A percentile compares a stretch with the other conserved stretches of the same genome.
Conservation (phyloP, 345 rosid species). For the Eucalyptus microcorys region DNA sequence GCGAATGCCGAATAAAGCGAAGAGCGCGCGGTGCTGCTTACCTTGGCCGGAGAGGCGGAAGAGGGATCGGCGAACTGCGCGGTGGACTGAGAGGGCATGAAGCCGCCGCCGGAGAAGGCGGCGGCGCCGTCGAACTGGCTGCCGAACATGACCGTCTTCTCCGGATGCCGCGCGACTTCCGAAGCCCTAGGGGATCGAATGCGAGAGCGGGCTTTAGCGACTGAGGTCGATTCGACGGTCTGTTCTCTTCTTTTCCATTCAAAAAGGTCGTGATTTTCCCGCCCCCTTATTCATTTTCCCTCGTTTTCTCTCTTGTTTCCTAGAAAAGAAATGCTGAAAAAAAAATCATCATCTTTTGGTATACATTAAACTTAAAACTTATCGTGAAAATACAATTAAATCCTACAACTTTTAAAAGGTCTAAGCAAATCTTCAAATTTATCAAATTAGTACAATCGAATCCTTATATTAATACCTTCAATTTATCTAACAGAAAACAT, state of each 20-base stretch:
- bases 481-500: rapidly evolving
- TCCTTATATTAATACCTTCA: rapidly evolving
- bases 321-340: not conserved
- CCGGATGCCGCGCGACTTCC: not conserved
- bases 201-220: not conserved
- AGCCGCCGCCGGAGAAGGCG: constrained; percentile 85
- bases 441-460: rapidly evolving
- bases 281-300: not conserved
- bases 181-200: not conserved
- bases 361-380: rapidly evolving
- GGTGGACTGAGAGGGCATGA: constrained; percentile 74
- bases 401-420: rapidly evolving
- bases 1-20: not conserved
- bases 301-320: not conserved
- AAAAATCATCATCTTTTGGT: not conserved
- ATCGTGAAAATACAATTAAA: too few species aligned
- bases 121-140: constrained; percentile 73
- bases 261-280: not conserved
- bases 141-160: not conserved
- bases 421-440: rapidly evolving
- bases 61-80: constrained; percentile 35
- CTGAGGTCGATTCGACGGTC: not conserved
- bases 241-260: not conserved
- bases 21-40: not conserved
- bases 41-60: constrained; percentile 33